These are phyloP conservation scores for Phytophthora hybrid DNA, from an alignment of 352 stramenopile species.

Conservation along the genomic window DNA sequence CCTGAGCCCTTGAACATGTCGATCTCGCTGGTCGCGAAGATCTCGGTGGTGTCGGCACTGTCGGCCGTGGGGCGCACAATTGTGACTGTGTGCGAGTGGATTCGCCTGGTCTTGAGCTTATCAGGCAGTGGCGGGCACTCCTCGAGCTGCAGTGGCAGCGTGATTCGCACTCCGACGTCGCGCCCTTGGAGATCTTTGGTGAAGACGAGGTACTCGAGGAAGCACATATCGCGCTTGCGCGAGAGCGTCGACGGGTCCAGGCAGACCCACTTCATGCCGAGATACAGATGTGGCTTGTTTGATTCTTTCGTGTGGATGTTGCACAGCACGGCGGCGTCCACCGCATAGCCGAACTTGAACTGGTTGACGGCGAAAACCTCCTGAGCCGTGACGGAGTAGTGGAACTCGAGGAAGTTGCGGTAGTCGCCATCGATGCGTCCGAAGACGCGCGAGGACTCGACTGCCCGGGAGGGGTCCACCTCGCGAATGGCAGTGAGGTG, in stretches of 20 bases:
- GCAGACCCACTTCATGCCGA: conserved; percentile 88
- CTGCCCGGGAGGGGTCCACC: conserved; percentile 42
- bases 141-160: conserved; percentile 63
- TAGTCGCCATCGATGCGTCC: conserved; percentile 72
- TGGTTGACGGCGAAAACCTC: conserved; percentile 77
- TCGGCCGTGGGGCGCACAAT: conserved; percentile 55
- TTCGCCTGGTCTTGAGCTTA: conserved; percentile 61
- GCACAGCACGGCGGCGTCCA: conserved; percentile 74
- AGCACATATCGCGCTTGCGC: conserved; percentile 74
- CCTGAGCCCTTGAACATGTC: conserved; percentile 49
- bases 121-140: conserved; percentile 64
- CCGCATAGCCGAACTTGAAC: conserved; percentile 67
- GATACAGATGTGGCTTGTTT: conserved; percentile 55
- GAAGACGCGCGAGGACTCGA: conserved; percentile 61
- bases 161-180: conserved; percentile 78
- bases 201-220: conserved; percentile 81
- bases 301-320: conserved; percentile 76
- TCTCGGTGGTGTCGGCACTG: conserved; percentile 49
- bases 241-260: conserved; percentile 65
- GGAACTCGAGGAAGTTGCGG: conserved; percentile 71
- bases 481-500: conserved; percentile 50
- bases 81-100: conserved; percentile 62
- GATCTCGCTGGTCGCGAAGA: conserved; percentile 70
- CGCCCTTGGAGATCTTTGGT: conserved; percentile 64
- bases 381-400: conserved; percentile 61